Percentiles rank a stretch among this genome's conserved stretches.
These are phyloP conservation scores for Phaseolus coccineus DNA, from an alignment of 331 rosid species.

Conservation along the genomic window DNA sequence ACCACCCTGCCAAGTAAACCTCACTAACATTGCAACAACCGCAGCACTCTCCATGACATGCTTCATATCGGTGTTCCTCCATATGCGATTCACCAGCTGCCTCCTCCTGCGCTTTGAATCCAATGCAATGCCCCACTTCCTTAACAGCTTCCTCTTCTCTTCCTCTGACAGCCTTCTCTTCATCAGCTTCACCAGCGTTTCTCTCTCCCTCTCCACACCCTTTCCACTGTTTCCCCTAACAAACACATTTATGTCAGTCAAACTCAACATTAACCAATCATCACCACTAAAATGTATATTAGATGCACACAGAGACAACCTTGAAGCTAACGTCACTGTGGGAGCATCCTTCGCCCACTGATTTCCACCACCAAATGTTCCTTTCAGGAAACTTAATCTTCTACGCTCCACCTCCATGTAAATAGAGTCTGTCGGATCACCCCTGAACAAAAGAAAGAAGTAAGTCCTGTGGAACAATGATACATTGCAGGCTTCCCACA, in stretches of 20 bases:
- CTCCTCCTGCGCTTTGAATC: conserved; percentile 81
- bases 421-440: conserved; percentile 84
- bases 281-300: not conserved
- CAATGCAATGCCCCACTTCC: conserved; percentile 74
- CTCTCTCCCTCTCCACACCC: conserved; percentile 72
- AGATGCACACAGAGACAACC: conserved; percentile 64
- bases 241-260: conserved; percentile 25
- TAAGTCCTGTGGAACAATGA: conserved; percentile 88
- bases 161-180: conserved; percentile 67
- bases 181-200: conserved; percentile 69
- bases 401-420: conserved; percentile 89
- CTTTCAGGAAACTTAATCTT: conserved; percentile 77
- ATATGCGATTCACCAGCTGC: conserved; percentile 67
- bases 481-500: conserved; percentile 81
- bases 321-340: conserved; percentile 62
- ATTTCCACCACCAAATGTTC: conserved; percentile 62
- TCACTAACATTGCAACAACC: conserved; percentile 69
- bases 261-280: conserved; percentile 9
- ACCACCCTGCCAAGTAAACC: conserved; percentile 70
- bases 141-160: conserved; percentile 66
- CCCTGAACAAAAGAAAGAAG: conserved; percentile 87
- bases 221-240: conserved; percentile 56
- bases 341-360: conserved; percentile 55
- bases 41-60: conserved; percentile 72
- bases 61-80: conserved; percentile 68